Evolutionary conservation across 73 alveolate species (phyloP), one percentile per base, ranked within the genome.

Genomic region (Paramecium primaurelia): DNA sequence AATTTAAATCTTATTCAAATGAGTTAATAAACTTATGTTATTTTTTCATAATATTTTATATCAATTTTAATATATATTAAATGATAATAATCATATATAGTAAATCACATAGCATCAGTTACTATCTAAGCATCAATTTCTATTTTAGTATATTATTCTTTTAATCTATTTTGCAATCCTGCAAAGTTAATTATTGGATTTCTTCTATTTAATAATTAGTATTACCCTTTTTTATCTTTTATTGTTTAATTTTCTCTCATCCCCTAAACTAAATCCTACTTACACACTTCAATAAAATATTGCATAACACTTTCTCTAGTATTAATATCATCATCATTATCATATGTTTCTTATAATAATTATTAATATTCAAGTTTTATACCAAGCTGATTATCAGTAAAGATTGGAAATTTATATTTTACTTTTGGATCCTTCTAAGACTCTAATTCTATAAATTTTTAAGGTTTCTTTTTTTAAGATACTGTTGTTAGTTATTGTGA

Each of bases 251-350:
- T 73, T 44, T 37, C 36, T 73, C n/a, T 73, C 59, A 73, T 22
- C 34, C 87, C 87, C 40, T 73, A 34, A 37, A 73, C n/a, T 38
- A 73, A 38, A 73, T 73, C 87, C 47, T 38, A 36, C 12, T 34
- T 73, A 38, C 91, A 80, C 10, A 80, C 51, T 11, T 80, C 51
- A 26, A 80, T 36, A 36, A 80, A 80, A 44, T 45, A 45, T 11
- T 80, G 30, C 73, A 80, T 42, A 10, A 80, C 91, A 80, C 91
- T 80, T 26, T 49, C 44, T 49, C 58, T 40, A 10, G 91, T 80
- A 45, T 80, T 42, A 5, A 80, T 7, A 26, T 80, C 91, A 47
- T 80, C 91, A 80, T 80, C 91, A 18, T 80, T 80, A 16, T 80
- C 91, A 47, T 80, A 80, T 32, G 91, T 18, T 36, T 80, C 77